Conservation (phyloP, 2,329 filamentous ascomycete species). For the Penicillium glabrum region DNA sequence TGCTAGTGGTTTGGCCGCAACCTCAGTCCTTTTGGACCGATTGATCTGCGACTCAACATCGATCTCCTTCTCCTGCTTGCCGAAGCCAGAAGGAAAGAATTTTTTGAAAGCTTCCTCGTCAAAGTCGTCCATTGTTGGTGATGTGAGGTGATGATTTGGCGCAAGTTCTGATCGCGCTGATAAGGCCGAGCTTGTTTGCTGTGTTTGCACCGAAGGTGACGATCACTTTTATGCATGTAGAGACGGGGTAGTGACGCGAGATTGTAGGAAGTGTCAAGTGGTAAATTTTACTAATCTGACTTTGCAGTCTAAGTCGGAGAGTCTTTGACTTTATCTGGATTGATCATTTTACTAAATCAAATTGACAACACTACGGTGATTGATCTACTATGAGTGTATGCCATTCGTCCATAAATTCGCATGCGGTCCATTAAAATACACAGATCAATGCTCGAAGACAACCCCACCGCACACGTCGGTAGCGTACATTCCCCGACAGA, state of each 20-base stretch:
- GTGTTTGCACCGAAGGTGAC: constrained; percentile 18
- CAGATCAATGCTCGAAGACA: constrained; percentile 12
- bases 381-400: constrained; percentile 7
- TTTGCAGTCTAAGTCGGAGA: not conserved
- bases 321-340: not conserved
- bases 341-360: not conserved
- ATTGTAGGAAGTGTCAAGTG: not conserved
- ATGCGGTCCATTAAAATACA: constrained; percentile 28
- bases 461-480: constrained; percentile 1
- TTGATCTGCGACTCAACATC: constrained; percentile 81
- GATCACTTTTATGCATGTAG: not conserved
- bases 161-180: constrained; percentile 10
- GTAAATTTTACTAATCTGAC: not conserved
- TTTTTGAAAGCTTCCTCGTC: constrained; percentile 49
- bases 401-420: constrained; percentile 11
- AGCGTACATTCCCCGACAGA: not conserved
- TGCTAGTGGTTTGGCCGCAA: constrained; percentile 30
- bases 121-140: constrained; percentile 40
- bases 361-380: not conserved
- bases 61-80: constrained; percentile 72
- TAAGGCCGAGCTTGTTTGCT: constrained; percentile 27
- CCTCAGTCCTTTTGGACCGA: constrained; percentile 65
- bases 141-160: constrained; percentile 1
- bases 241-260: too few relatives aligned
- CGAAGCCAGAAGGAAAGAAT: constrained; percentile 81